Conservation (phyloP, 1,139 yeast genomes). For the Yamadazyma siamensis region DNA sequence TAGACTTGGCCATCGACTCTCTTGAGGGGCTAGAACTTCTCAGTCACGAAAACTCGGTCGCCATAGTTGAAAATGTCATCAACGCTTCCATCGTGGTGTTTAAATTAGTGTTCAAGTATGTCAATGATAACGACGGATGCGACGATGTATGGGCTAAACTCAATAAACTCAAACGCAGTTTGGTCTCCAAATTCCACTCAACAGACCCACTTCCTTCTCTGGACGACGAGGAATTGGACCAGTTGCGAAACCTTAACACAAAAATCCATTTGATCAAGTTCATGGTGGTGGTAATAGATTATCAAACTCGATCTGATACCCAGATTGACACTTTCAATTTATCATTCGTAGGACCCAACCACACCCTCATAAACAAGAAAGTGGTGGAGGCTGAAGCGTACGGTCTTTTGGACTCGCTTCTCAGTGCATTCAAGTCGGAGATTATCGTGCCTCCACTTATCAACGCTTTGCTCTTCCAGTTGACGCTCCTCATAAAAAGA, state of each 20-base stretch:
- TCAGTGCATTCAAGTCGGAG: constrained; percentile 54
- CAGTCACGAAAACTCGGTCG: constrained; percentile 25
- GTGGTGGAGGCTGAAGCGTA: constrained; percentile 69
- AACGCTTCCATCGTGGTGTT: constrained; percentile 36
- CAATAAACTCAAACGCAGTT: constrained; percentile 37
- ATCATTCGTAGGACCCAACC: constrained; percentile 57
- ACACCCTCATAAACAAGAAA: constrained; percentile 59
- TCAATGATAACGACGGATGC: constrained; percentile 44
- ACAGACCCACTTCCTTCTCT: constrained; percentile 44
- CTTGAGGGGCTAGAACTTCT: constrained; percentile 31
- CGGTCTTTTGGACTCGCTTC: constrained; percentile 62
- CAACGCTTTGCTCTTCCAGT: constrained; percentile 55
- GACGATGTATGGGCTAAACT: constrained; percentile 41
- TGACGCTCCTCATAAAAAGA: constrained; percentile 43
- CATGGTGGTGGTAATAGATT: constrained; percentile 64
- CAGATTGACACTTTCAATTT: constrained; percentile 48
- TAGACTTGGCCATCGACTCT: constrained; percentile 42
- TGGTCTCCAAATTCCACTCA: constrained; percentile 31
- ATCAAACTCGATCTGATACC: constrained; percentile 55
- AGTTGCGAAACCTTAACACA: constrained; percentile 48
- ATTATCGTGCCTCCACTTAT: constrained; percentile 54
- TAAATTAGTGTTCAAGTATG: constrained; percentile 38
- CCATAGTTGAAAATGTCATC: constrained; percentile 29
- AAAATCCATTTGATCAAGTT: constrained; percentile 71
- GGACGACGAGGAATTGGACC: constrained; percentile 50